Conservation (phyloP, 371 early-diverging fungal genomes). For the Syncephalastrum contaminatum region DNA sequence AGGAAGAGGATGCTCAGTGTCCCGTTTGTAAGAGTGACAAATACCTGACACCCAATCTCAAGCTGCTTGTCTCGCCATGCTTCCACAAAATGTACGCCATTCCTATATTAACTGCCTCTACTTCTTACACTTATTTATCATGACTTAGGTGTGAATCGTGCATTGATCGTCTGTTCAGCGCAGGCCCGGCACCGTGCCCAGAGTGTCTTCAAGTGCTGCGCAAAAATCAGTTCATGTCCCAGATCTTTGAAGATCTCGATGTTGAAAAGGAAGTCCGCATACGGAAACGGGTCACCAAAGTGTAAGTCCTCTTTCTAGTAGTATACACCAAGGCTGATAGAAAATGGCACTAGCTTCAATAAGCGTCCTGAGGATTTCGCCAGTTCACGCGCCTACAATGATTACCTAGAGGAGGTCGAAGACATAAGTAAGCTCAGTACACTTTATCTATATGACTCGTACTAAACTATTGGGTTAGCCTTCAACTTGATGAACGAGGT, state of each 20-base stretch:
- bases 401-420: constrained; percentile 91
- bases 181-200: constrained; percentile 93
- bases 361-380: constrained; percentile 90
- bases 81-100: constrained; percentile 92
- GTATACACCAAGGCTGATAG: background rate
- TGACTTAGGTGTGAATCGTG: constrained; percentile 94
- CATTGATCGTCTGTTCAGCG: constrained; percentile 80
- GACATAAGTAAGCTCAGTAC: constrained; percentile 66
- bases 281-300: constrained; percentile 76
- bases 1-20: constrained; percentile 81
- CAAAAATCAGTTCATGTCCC: constrained; percentile 83
- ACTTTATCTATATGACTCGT: background rate
- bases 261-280: constrained; percentile 96
- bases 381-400: constrained; percentile 76
- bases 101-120: background rate
- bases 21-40: constrained; percentile 96
- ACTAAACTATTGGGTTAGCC: constrained; percentile 34
- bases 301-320: constrained; percentile 44
- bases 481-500: constrained; percentile 87
- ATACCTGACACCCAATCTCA: constrained; percentile 92
- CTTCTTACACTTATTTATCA: background rate
- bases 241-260: constrained; percentile 90
- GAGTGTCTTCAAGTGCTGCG: constrained; percentile 82
- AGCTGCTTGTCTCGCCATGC: constrained; percentile 94
- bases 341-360: constrained; percentile 67